Conservation (phyloP, 352 stramenopile genomes). For the Peronospora belbahrii region DNA sequence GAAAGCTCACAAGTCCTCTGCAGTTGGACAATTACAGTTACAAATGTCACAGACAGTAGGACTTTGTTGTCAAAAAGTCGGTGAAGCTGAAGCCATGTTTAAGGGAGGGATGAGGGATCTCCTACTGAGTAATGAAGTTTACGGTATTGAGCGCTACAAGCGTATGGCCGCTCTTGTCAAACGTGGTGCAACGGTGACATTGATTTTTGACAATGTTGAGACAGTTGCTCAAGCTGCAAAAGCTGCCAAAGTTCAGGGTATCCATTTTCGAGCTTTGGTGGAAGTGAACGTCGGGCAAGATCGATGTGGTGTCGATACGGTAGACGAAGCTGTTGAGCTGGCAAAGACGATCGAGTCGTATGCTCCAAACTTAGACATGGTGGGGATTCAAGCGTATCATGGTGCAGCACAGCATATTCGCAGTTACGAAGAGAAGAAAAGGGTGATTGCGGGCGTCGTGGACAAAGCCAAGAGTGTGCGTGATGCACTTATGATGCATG, state of each 20-base stretch:
- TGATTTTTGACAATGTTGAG: constrained; percentile 53
- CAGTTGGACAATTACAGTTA: constrained; percentile 43
- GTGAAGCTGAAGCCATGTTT: constrained; percentile 69
- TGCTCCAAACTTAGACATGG: constrained; percentile 25
- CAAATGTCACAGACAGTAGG: constrained; percentile 35
- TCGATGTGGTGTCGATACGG: constrained; percentile 55
- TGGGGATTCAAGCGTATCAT: constrained; percentile 69
- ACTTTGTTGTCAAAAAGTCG: constrained; percentile 64
- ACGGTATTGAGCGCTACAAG: constrained; percentile 32
- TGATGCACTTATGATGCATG: constrained; percentile 25
- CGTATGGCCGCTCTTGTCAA: constrained; percentile 40
- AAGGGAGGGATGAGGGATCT: constrained; percentile 43
- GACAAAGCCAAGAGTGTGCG: constrained; percentile 35
- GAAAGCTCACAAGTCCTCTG: constrained; percentile 65
- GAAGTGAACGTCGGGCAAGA: constrained; percentile 73
- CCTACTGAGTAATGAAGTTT: constrained; percentile 66
- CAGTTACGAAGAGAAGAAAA: constrained; percentile 39
- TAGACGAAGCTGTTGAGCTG: constrained; percentile 36
- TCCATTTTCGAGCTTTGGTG: constrained; percentile 50
- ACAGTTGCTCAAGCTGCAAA: constrained; percentile 33
- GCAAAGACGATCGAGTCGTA: constrained; percentile 26
- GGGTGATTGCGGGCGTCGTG: constrained; percentile 33
- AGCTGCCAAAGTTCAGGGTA: constrained; percentile 12
- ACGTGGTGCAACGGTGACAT: constrained; percentile 35
- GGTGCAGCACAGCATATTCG: constrained; percentile 67